Base-by-base conservation (phyloP, 2,329 filamentous ascomycete genomes). In the Pyrenophora teres region DNA sequence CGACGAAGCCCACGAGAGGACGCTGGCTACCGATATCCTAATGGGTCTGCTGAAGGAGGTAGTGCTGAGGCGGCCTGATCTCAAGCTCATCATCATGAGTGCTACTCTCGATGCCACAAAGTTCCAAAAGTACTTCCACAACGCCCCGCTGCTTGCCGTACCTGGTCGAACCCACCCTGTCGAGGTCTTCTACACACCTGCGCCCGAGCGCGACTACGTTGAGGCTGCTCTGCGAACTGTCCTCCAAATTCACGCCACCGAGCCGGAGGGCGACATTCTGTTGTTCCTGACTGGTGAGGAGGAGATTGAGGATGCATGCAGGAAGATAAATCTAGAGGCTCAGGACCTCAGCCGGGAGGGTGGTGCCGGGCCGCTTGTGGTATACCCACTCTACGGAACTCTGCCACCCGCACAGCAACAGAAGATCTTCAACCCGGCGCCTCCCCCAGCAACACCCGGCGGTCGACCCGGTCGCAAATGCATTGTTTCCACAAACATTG, bases 201-300 rank as follows among this genome's bases (percentile, higher is more conserved):
- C 97, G 74, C 90, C 94, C 15, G 94, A 97, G 78, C 85, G 90
- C 67, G 94, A 99, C 72, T 99, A 99, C 70, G 89, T 99, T 38
- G 94, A 99, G 78, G 93, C 93, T 37, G 91, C 94, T 2, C 86
- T 99, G 59, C 84, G 94, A 53, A 99, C 94, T 0, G 94, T 99
- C 36, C 80, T 99, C 38, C 94, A 99, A 76, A 99, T 99, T 52
- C 94, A 99, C 73, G 92, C 92, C 6, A 90, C 88, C 0, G 94
- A 99, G 74, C 83, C 85, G 1, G 92, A 97, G 71, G 94, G 94
- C 52, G 94, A 99, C 70, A 89, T 99, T 38, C 76, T 99, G 50
- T 79, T 99, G 10, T 99, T 99, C 81, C 79, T 99, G 73, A 99
- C 94, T 3, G 94, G 94, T 74, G 94, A 99, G 73, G 94, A 99